Evolutionary conservation across 495 filamentous ascomycete genomes (phyloP).

Genomic region (Aspergillus panamensis): DNA sequence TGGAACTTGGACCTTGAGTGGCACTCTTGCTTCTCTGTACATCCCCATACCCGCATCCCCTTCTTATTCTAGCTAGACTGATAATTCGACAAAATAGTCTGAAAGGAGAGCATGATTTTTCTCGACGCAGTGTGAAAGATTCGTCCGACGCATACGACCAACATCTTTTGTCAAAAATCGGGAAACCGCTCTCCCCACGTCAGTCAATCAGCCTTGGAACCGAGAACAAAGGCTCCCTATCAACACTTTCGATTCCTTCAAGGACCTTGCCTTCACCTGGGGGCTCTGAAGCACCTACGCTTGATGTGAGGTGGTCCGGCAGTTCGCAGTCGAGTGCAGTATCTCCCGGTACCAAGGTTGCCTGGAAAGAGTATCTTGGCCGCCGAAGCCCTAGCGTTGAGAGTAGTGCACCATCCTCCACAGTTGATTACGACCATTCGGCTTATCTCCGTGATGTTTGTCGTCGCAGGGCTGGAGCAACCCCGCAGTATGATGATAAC

Average conservation of each 20-base stretch:
- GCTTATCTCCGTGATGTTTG: conserved; percentile 32
- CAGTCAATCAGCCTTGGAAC: conserved; percentile 51
- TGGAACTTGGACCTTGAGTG: not conserved
- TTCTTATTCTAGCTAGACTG: not conserved
- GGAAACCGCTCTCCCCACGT: conserved; percentile 60
- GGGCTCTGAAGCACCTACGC: conserved; percentile 40
- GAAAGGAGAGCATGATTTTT: conserved; percentile 57
- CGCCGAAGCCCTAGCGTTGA: conserved; percentile 51
- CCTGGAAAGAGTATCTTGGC: conserved; percentile 44
- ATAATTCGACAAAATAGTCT: conserved; percentile 39
- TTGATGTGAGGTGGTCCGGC: conserved; percentile 41
- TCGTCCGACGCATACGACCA: conserved; percentile 74
- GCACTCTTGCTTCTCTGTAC: not conserved
- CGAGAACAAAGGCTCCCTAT: conserved; percentile 48
- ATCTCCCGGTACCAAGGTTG: conserved; percentile 43
- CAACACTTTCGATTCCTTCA: conserved; percentile 47
- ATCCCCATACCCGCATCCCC: not conserved
- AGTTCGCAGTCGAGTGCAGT: conserved; percentile 45
- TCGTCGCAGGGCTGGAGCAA: conserved; percentile 37
- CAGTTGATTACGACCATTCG: conserved; percentile 39
- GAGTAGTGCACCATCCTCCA: conserved; percentile 45
- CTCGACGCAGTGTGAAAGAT: conserved; percentile 53
- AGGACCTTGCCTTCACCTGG: conserved; percentile 43
- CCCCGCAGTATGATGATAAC: conserved; percentile 49
- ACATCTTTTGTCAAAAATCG: conserved; percentile 71